Base-by-base conservation (phyloP, 176 grass and related monocot species). In the Pharus latifolius region DNA sequence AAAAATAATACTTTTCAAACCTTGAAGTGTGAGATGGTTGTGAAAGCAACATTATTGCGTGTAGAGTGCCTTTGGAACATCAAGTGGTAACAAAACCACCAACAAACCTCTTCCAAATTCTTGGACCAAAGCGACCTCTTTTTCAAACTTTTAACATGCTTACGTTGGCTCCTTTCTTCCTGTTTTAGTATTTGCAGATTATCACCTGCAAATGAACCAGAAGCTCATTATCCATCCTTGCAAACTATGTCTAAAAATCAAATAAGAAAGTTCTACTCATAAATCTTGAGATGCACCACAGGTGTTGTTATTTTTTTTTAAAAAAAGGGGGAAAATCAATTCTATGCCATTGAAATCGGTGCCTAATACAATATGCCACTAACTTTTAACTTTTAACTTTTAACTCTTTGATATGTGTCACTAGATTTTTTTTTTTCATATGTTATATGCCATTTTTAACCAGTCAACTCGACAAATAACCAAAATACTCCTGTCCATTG, bases 71-170 rank as follows among this genome's bases (percentile, higher is more conserved):
- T 56, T 77, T 51, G n/a, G 65, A 47, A 49, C 59, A 76, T 67
- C 32, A 17, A 53, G 44, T 12, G 5, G 55, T 34, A 42, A 41
- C 13, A 72, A 88, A 77, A 69, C 18, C 20, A 83, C 41, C 25
- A 43, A 83, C 78, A 42, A 62, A 99, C 95, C 96, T 99, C 96
- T 78, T 99, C 96, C 83, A 99, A 82, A 60, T 84, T 88, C 73
- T 88, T 95, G 48, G 87, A 95, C 96, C 96, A 99, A 78, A 99
- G 84, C 55, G 96, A 94, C 29, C 60, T 95, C 59, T 86, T 99
- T 69, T 99, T 86, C 67, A 99, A 74, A 81, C 64, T 64, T 65
- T 99, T 95, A 67, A 99, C 96, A 63, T 88, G 90, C 82, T 95
- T 91, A 47, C 26, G 91, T 88, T 95, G 96, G 48, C 65, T 83